A percentile compares a stretch with the other conserved stretches of the same genome.
These are phyloP conservation scores for Ustilago shanxiensis DNA, from an alignment of 1,284 basidiomycete genomes.

Conservation along the genomic window DNA sequence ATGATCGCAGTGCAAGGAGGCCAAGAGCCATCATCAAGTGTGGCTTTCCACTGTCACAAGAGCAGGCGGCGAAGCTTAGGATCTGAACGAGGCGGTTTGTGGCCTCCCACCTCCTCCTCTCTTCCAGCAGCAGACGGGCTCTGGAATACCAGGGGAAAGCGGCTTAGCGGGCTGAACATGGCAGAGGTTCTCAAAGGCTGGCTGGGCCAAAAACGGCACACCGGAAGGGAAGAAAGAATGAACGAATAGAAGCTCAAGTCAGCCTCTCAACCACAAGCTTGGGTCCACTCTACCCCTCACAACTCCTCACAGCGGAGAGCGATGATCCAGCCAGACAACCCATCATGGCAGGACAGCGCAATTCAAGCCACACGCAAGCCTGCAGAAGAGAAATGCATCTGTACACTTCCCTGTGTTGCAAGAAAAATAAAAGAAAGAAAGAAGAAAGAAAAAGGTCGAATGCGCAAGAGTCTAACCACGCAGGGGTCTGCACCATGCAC, in stretches of 20 bases:
- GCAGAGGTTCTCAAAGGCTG: background rate
- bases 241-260: background rate
- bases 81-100: background rate
- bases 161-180: background rate
- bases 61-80: background rate
- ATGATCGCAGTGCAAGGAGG: background rate
- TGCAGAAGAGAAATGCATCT: background rate
- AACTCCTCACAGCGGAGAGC: background rate
- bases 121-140: too few relatives aligned
- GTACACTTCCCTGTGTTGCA: background rate
- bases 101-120: too few relatives aligned
- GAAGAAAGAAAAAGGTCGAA: background rate
- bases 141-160: background rate
- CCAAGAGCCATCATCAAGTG: background rate
- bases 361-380: too few relatives aligned
- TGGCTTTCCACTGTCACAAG: background rate
- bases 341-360: too few relatives aligned
- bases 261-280: background rate
- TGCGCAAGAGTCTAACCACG: background rate
- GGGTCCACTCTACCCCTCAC: background rate
- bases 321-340: background rate
- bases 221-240: background rate
- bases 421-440: background rate
- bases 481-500: slow-evolving; percentile 12
- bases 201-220: background rate